phyloP scores from a whole-genome alignment of 768 basidiomycete genomes.

The Tulasnella sp. region DNA sequence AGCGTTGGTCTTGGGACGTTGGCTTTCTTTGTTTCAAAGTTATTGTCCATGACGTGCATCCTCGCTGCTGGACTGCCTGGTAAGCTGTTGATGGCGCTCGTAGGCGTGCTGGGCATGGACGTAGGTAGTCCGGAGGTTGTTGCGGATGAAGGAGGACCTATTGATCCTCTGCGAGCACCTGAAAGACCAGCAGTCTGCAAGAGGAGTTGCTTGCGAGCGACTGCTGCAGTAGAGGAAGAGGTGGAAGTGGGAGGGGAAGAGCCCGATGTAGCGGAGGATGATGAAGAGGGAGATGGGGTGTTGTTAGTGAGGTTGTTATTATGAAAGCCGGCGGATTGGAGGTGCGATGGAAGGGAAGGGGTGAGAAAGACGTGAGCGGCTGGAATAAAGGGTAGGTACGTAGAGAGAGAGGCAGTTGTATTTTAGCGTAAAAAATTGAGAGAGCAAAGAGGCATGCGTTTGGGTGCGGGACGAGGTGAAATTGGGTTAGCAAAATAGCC shows the following conservation, averaged over 20 bases:
- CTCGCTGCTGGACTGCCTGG: not conserved
- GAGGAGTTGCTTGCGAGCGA: conserved; percentile 2
- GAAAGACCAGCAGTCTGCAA: not conserved
- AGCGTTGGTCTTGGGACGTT: not conserved
- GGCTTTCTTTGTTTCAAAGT: not conserved
- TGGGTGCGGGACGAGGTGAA: not conserved
- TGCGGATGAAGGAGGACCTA: conserved; percentile 2
- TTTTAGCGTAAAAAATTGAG: not conserved
- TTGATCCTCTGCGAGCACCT: not conserved
- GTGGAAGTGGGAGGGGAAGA: not conserved
- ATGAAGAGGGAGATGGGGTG: not conserved
- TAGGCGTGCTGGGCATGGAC: conserved; percentile 1
- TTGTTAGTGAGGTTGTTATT: not conserved
- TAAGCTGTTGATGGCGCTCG: not conserved
- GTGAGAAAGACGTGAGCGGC: not conserved
- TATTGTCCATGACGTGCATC: not conserved
- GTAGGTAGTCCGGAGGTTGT: not conserved
- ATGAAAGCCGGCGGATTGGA: conserved; percentile 4
- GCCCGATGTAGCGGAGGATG: not conserved
- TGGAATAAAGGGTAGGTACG: not conserved
- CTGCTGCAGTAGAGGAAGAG: not conserved
- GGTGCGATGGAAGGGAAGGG: not conserved
- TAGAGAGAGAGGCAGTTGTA: not conserved
- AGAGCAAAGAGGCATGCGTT: not conserved
- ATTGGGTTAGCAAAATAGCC: not conserved